Evolutionary conservation across 2,329 filamentous ascomycete species (phyloP).

Genomic region (Knufia fluminis): DNA sequence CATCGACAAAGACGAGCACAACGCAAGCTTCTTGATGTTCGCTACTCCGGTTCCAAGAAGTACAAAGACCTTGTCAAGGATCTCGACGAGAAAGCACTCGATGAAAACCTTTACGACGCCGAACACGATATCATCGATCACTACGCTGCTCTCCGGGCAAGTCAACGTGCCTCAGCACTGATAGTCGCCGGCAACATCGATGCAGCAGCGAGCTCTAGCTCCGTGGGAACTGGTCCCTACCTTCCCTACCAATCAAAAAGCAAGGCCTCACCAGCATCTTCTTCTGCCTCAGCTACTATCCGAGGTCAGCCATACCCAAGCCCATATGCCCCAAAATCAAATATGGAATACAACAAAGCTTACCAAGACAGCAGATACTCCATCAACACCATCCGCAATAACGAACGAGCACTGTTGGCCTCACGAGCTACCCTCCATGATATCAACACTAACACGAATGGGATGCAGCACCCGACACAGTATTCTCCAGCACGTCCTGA

Average conservation of each 20-base stretch:
- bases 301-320: not conserved
- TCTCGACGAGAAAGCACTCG: not conserved
- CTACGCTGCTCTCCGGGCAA: slow-evolving; percentile 1
- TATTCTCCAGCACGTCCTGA: not conserved
- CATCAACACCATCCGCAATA: slow-evolving; percentile 1
- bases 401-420: not conserved
- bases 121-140: slow-evolving; percentile 7
- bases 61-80: not conserved
- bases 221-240: not conserved
- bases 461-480: not conserved
- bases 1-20: slow-evolving; percentile 3
- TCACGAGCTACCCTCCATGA: not conserved
- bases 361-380: slow-evolving; percentile 8
- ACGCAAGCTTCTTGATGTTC: not conserved
- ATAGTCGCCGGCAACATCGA: not conserved
- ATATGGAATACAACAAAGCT: not conserved
- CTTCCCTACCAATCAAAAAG: not conserved
- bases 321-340: not conserved
- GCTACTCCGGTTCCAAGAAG: not conserved
- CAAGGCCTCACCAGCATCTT: too few relatives aligned
- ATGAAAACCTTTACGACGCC: slow-evolving; percentile 1
- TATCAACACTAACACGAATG: not conserved
- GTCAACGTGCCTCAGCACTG: not conserved
- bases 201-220: not conserved
- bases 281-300: not conserved